These are phyloP conservation scores for Phialophora macrospora DNA, from an alignment of 2,329 filamentous ascomycete genomes.

Conservation along the genomic window DNA sequence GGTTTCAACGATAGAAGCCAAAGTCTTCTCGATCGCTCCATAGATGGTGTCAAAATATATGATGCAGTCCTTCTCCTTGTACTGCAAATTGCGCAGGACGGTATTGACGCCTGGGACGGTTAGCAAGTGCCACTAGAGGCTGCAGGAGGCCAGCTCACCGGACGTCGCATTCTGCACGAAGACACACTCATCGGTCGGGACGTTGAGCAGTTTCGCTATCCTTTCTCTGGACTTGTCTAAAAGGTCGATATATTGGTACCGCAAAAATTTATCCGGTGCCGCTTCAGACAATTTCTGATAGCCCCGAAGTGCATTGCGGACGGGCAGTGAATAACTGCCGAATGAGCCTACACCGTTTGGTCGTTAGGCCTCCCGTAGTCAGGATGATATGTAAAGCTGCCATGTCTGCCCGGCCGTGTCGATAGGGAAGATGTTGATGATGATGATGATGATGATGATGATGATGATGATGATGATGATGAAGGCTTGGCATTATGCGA, in stretches of 20 bases:
- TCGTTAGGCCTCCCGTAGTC: background rate
- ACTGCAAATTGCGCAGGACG: constrained; percentile 75
- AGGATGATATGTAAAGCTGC: background rate
- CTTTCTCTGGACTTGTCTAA: constrained; percentile 69
- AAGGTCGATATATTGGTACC: constrained; percentile 66
- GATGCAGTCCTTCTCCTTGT: constrained; percentile 70
- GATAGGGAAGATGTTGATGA: background rate
- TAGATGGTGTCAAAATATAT: constrained; percentile 74
- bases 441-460: too few species aligned
- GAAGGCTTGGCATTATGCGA: constrained; percentile 14
- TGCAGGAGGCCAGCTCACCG: constrained; percentile 38
- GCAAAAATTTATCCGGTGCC: constrained; percentile 75
- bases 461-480: background rate
- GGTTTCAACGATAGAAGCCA: constrained; percentile 74
- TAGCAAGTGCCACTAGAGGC: background rate
- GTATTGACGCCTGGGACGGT: constrained; percentile 66
- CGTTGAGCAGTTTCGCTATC: constrained; percentile 69
- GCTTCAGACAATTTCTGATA: constrained; percentile 71
- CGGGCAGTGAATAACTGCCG: constrained; percentile 70
- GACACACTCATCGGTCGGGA: constrained; percentile 68
- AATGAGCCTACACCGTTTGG: constrained; percentile 63
- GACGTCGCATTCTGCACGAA: constrained; percentile 82
- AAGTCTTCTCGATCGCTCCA: constrained; percentile 73
- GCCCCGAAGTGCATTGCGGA: constrained; percentile 64
- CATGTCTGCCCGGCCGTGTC: background rate